A percentile compares a stretch with the other conserved stretches of the same genome.
phyloP scores from a whole-genome alignment of 2,329 filamentous ascomycete genomes.

The Thelonectria discophora region DNA sequence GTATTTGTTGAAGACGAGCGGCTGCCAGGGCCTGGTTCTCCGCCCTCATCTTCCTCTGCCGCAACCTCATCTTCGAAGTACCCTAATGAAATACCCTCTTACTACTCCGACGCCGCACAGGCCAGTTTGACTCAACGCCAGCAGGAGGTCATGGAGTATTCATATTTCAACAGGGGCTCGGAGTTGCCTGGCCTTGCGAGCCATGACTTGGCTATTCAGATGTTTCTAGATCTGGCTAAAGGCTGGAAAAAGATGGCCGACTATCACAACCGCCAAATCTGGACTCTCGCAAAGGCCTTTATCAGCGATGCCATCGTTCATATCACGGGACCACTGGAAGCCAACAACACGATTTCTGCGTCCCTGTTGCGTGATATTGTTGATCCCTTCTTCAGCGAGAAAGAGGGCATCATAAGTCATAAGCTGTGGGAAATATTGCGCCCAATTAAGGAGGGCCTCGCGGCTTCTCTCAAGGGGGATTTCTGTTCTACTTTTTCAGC shows the following conservation, averaged over 20 bases:
- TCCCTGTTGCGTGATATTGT: constrained; percentile 32
- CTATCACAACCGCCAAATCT: constrained; percentile 46
- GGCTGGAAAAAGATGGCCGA: constrained; percentile 50
- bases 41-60: too few species aligned
- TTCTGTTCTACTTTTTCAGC: constrained; percentile 34
- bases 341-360: constrained; percentile 13
- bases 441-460: constrained; percentile 45
- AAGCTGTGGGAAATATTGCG: constrained; percentile 51
- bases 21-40: constrained; percentile 5
- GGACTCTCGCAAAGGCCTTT: constrained; percentile 43
- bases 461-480: constrained; percentile 35
- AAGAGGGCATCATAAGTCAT: constrained; percentile 32
- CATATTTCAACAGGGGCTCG: constrained; percentile 47
- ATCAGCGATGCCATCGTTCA: constrained; percentile 47
- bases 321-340: constrained; percentile 34
- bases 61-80: background rate
- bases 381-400: constrained; percentile 45
- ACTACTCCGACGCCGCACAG: constrained; percentile 27
- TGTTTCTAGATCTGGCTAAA: constrained; percentile 50
- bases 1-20: constrained; percentile 30
- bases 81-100: background rate
- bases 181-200: constrained; percentile 51
- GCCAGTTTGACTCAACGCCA: constrained; percentile 30
- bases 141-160: constrained; percentile 42
- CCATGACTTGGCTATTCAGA: constrained; percentile 44